Base-by-base conservation (phyloP, 2,329 filamentous ascomycete genomes). In the Cladophialophora exuberans region DNA sequence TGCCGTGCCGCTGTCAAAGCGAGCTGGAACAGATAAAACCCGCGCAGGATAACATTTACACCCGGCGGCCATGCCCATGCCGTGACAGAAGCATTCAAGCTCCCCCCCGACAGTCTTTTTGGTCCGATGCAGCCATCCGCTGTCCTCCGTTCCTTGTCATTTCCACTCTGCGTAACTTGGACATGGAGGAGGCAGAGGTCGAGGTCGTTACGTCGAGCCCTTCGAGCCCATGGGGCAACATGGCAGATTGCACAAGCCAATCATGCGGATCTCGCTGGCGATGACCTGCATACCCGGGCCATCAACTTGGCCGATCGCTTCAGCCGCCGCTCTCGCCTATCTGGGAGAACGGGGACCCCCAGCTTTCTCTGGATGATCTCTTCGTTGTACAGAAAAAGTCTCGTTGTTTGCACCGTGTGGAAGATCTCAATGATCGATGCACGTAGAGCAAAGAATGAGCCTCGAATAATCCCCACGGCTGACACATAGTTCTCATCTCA, bases 221-320 rank as follows among this genome's bases (percentile, higher is more conserved):
- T n/a, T n/a, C n/a, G n/a, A n/a, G 15, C 39, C 43, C 18, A 15
- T 26, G 11, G 56, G 15, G 33, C 30, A 44, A 33, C 25, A 28
- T 20, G 33, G 17, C 38, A 43, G 46, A 33, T 39, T 3, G 20
- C 22, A 28, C 49, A 60, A 48, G 53, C 50, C 54, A 60, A 57
- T 60, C 50, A 54, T 28, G 36, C 44, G 25, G 20, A n/a, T 48
- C 36, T 35, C 47, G 30, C 50, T 28, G 47, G 49, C 47, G 46
- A 60, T 60, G 57, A 60, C 57, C 57, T 60, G 57, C 57, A 60
- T 60, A 60, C 41, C 54, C 50, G 50, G 36, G 39, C 33, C 36
- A 45, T 35, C 45, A 28, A 57, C 42, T 43, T 50, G 54, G 46
- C 31, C 56, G 57, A 60, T 60, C 53, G 50, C n/a, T 54, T 36